A percentile compares a stretch with the other conserved stretches of the same genome.
Conservation (phyloP, 2,329 filamentous ascomycete genomes). For the Emmonsiellopsis sp. region DNA sequence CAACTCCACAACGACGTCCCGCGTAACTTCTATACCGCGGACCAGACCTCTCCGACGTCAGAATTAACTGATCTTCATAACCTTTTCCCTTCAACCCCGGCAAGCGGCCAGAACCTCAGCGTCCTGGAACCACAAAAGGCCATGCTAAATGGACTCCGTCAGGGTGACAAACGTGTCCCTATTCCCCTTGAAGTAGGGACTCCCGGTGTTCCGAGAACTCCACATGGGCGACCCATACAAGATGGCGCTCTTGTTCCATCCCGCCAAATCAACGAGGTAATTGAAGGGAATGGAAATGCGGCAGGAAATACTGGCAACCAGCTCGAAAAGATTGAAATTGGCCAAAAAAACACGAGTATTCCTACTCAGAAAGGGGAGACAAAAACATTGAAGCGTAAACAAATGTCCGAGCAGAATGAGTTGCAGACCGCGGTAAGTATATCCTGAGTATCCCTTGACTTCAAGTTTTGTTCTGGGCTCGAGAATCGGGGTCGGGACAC, state of each 20-base stretch:
- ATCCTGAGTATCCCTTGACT: not conserved
- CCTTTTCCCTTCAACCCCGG: constrained; percentile 18
- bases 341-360: too few relatives aligned
- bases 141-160: not conserved
- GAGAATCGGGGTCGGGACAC: too few relatives aligned
- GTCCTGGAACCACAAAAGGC: not conserved
- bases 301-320: too few relatives aligned
- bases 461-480: not conserved
- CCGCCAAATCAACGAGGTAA: not conserved
- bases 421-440: not conserved
- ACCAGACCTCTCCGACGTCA: constrained; percentile 11
- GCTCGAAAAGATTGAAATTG: too few relatives aligned
- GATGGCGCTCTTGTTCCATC: too few relatives aligned
- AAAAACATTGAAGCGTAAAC: not conserved
- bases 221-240: too few relatives aligned
- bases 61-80: constrained; percentile 20
- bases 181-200: not conserved
- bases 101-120: constrained; percentile 2
- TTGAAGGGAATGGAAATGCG: not conserved
- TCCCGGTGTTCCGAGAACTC: not conserved
- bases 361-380: too few relatives aligned
- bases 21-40: constrained; percentile 3
- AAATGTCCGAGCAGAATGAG: not conserved
- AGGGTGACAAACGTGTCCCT: not conserved
- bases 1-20: constrained; percentile 16